A percentile compares a stretch with the other conserved stretches of the same genome.
Conservation (phyloP, 108 stramenopile genomes). For the Hondaea fermentalgiana region DNA sequence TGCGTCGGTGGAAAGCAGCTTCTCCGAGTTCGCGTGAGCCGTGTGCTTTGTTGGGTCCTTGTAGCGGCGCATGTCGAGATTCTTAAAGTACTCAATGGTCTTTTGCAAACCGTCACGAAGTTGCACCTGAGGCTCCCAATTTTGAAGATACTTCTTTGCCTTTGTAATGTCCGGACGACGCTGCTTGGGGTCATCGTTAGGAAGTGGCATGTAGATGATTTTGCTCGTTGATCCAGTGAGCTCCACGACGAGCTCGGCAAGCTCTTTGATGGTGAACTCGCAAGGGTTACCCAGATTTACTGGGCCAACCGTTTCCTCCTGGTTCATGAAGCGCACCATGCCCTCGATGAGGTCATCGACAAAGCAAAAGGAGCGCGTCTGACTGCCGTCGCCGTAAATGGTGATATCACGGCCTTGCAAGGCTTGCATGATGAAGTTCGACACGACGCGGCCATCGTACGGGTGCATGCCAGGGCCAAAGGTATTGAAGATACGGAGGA, state of each 20-base stretch:
- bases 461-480: conserved; percentile 96
- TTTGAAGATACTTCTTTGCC: conserved; percentile 70
- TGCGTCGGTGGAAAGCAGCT: background rate
- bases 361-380: conserved; percentile 96
- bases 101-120: conserved; percentile 76
- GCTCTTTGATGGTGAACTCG: conserved; percentile 85
- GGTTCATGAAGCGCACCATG: conserved; percentile 88
- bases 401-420: conserved; percentile 87
- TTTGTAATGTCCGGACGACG: conserved; percentile 85
- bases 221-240: conserved; percentile 62
- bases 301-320: conserved; percentile 66
- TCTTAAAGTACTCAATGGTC: conserved; percentile 82
- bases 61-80: background rate
- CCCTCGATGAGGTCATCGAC: conserved; percentile 95
- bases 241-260: conserved; percentile 71
- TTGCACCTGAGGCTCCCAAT: conserved; percentile 74
- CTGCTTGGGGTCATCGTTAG: conserved; percentile 84
- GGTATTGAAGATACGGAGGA: conserved; percentile 99
- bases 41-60: background rate
- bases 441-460: conserved; percentile 94
- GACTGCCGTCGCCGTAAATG: conserved; percentile 86
- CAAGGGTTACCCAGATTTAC: conserved; percentile 95
- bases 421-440: conserved; percentile 95
- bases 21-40: background rate
- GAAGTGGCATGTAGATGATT: conserved; percentile 64